Conservation (phyloP, 495 filamentous ascomycete species). For the Annulohypoxylon bovei region DNA sequence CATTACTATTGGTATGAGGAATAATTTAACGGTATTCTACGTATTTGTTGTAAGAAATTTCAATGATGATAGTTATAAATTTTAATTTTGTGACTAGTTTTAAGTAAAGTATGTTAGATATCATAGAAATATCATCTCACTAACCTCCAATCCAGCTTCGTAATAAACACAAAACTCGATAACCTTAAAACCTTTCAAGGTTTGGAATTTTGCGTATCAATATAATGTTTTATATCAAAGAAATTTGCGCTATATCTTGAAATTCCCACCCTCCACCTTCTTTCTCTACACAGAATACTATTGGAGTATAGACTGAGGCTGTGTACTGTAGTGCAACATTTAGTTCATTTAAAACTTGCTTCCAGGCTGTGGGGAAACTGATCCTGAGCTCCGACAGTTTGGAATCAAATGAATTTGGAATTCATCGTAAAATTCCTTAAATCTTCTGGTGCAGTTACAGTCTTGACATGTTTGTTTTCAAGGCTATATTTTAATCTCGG, state of each 20-base stretch:
- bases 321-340: conserved; percentile 9
- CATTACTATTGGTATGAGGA: neutral
- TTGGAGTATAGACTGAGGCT: conserved; percentile 24
- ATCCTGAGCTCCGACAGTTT: neutral
- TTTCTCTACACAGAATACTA: neutral
- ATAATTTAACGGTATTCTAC: neutral
- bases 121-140: neutral
- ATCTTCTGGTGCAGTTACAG: neutral
- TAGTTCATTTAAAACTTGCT: neutral
- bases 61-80: neutral
- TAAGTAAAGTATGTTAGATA: no score
- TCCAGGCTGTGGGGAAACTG: neutral
- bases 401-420: neutral
- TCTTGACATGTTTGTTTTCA: neutral
- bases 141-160: neutral
- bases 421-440: neutral
- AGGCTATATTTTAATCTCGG: no score
- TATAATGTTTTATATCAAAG: neutral
- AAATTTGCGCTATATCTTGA: neutral
- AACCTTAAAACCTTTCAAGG: neutral
- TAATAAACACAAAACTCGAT: neutral
- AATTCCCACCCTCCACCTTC: neutral
- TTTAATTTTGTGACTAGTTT: neutral
- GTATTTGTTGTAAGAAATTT: neutral
- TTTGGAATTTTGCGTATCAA: neutral